phyloP scores from a whole-genome alignment of 2,329 filamentous ascomycete genomes.

The Tolypocladium ophioglossoides region DNA sequence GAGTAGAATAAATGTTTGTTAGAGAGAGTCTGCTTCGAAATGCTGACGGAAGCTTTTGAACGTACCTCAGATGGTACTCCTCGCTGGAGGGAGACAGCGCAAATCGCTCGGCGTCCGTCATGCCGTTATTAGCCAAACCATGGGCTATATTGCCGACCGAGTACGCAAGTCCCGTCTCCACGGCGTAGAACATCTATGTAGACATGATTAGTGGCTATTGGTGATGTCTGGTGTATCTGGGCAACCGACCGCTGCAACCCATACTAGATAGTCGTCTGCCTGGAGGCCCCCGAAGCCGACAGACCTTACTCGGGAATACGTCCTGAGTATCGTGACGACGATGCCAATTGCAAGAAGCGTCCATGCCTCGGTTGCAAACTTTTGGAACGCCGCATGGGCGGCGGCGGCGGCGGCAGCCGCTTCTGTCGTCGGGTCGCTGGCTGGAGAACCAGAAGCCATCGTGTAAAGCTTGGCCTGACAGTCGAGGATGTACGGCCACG shows the following conservation, averaged over 20 bases:
- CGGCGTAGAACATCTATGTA: conserved; percentile 35
- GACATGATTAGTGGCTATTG: not conserved
- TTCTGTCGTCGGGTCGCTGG: conserved; percentile 8
- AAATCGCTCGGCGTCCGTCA: conserved; percentile 39
- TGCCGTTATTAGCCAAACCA: conserved; percentile 46
- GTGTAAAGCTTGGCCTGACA: not conserved
- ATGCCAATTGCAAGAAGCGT: conserved; percentile 40
- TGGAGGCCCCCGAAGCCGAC: conserved; percentile 40
- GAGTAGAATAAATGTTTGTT: not conserved
- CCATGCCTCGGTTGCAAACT: conserved; percentile 21
- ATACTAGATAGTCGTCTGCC: conserved; percentile 49
- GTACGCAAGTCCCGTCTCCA: conserved; percentile 41
- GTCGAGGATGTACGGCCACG: not conserved
- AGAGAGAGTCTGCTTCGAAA: not conserved
- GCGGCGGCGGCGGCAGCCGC: conserved; percentile 12
- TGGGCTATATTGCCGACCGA: conserved; percentile 34
- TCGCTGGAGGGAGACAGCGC: conserved; percentile 29
- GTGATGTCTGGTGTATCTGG: not conserved
- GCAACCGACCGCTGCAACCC: conserved; percentile 36
- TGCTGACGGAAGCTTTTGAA: not conserved
- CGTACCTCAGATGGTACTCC: conserved; percentile 31
- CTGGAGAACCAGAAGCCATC: not conserved
- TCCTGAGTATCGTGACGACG: conserved; percentile 37
- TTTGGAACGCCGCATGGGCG: conserved; percentile 10
- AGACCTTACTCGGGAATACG: conserved; percentile 34